A percentile compares a stretch with the other conserved stretches of the same genome.
Conservation (phyloP, 768 basidiomycete genomes). For the Cyclocybe aegerita region DNA sequence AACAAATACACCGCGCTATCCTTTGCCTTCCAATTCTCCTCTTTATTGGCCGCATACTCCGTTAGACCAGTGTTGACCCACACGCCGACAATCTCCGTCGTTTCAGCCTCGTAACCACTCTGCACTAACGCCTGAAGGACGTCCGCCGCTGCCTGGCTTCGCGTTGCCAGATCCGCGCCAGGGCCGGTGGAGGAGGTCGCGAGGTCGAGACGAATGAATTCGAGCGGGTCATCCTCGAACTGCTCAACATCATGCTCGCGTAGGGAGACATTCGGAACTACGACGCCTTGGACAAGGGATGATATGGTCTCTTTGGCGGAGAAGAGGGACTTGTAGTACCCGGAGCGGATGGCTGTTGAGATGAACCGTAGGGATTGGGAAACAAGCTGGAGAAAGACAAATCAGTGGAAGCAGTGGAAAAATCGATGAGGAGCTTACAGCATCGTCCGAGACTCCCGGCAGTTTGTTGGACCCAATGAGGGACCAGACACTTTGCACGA, state of each 20-base stretch:
- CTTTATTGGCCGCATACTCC: slow-evolving; percentile 62
- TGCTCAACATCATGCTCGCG: slow-evolving; percentile 90
- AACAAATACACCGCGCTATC: slow-evolving; percentile 92
- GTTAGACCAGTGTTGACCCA: slow-evolving; percentile 79
- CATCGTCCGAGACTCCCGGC: slow-evolving; percentile 72
- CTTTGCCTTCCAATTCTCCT: slow-evolving; percentile 83
- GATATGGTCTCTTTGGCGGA: slow-evolving; percentile 79
- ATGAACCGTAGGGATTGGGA: slow-evolving; percentile 90
- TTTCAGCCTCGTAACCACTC: slow-evolving; percentile 75
- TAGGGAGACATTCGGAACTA: slow-evolving; percentile 89
- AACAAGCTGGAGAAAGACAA: slow-evolving; percentile 57
- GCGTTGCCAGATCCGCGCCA: slow-evolving; percentile 70
- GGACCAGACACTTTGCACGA: slow-evolving; percentile 90
- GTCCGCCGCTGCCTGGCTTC: slow-evolving; percentile 91
- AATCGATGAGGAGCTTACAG: slow-evolving; percentile 39
- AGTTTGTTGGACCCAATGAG: slow-evolving; percentile 74
- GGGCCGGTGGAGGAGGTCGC: slow-evolving; percentile 54
- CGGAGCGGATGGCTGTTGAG: slow-evolving; percentile 88
- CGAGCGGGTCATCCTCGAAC: slow-evolving; percentile 96
- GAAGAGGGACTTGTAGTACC: slow-evolving; percentile 79
- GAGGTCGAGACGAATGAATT: slow-evolving; percentile 88
- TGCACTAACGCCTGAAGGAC: slow-evolving; percentile 90
- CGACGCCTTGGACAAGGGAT: slow-evolving; percentile 83
- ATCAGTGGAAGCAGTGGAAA: not conserved
- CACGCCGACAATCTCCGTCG: slow-evolving; percentile 84